Evolutionary conservation across 2,329 filamentous ascomycete species (phyloP).

Genomic region (Sporothrix globosa): DNA sequence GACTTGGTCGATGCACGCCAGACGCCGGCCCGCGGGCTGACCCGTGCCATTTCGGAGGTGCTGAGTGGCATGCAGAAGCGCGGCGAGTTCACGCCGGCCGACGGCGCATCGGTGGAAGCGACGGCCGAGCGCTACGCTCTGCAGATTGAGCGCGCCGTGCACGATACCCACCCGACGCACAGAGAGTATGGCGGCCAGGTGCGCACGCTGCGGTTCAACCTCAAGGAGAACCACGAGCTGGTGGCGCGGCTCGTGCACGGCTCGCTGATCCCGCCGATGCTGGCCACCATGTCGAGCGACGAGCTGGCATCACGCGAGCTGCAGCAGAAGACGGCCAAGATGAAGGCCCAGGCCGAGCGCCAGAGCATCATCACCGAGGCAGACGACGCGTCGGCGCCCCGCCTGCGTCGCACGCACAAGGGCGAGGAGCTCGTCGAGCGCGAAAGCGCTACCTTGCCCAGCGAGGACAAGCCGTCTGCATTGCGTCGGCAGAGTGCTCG

Average conservation of each 20-base stretch:
- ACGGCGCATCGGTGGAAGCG: slow-evolving; percentile 64
- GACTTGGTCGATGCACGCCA: slow-evolving; percentile 67
- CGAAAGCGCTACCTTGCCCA: slow-evolving; percentile 54
- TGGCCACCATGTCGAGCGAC: slow-evolving; percentile 86
- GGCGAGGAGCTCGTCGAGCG: slow-evolving; percentile 88
- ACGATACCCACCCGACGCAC: slow-evolving; percentile 57
- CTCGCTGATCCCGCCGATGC: slow-evolving; percentile 69
- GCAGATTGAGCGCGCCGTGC: slow-evolving; percentile 75
- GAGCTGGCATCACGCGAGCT: slow-evolving; percentile 92
- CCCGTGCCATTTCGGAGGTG: slow-evolving; percentile 68
- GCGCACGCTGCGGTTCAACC: slow-evolving; percentile 78
- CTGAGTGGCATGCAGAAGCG: slow-evolving; percentile 69
- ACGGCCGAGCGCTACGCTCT: slow-evolving; percentile 73
- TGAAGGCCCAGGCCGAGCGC: slow-evolving; percentile 78
- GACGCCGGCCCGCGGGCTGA: slow-evolving; percentile 69
- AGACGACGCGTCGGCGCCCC: slow-evolving; percentile 69
- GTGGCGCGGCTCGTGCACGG: slow-evolving; percentile 74
- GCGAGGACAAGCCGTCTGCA: slow-evolving; percentile 47
- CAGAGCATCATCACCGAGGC: slow-evolving; percentile 78
- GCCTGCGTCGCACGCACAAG: slow-evolving; percentile 89
- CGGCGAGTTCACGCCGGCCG: slow-evolving; percentile 63
- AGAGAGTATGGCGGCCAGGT: slow-evolving; percentile 65
- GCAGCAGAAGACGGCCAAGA: slow-evolving; percentile 73
- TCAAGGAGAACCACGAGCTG: slow-evolving; percentile 84
- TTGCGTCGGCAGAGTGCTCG: slow-evolving; percentile 44